Evolutionary conservation across 169 alveolate species (phyloP).

Genomic region (Cryptosporidium parvum): DNA sequence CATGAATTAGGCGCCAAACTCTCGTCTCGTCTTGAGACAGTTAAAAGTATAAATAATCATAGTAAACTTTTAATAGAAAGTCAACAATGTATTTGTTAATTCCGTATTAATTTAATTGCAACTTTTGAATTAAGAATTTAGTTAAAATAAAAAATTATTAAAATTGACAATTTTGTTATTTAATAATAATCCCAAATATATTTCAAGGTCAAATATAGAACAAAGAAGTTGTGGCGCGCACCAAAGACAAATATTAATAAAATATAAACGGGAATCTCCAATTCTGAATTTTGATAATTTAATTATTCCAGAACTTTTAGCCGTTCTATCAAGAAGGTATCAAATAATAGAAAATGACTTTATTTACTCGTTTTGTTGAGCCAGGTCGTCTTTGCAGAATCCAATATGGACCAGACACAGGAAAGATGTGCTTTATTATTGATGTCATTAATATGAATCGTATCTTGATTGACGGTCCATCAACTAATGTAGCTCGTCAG

Average conservation of each 20-base stretch:
- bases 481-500: conserved; percentile 89
- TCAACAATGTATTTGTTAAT: neutral
- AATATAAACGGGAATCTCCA: neutral
- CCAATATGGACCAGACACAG: conserved; percentile 93
- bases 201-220: conserved; percentile 15
- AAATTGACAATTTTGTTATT: neutral
- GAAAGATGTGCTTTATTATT: conserved; percentile 92
- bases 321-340: conserved; percentile 6
- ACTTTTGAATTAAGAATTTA: too few species aligned
- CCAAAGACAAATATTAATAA: conserved; percentile 33
- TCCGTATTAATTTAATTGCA: neutral
- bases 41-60: neutral
- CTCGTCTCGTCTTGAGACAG: conserved; percentile 74
- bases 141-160: neutral
- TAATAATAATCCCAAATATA: neutral
- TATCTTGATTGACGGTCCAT: conserved; percentile 92
- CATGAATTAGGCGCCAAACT: conserved; percentile 31
- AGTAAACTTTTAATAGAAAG: neutral
- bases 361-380: conserved; percentile 91
- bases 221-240: conserved; percentile 12
- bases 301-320: neutral
- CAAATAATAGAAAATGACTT: conserved; percentile 77
- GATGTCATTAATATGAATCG: conserved; percentile 89
- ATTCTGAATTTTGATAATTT: neutral
- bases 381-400: conserved; percentile 93